A percentile compares a stretch with the other conserved stretches of the same genome.
Evolutionary conservation across 176 grass and related monocot genomes (phyloP).

Genomic region (Calamus simplicifolius): DNA sequence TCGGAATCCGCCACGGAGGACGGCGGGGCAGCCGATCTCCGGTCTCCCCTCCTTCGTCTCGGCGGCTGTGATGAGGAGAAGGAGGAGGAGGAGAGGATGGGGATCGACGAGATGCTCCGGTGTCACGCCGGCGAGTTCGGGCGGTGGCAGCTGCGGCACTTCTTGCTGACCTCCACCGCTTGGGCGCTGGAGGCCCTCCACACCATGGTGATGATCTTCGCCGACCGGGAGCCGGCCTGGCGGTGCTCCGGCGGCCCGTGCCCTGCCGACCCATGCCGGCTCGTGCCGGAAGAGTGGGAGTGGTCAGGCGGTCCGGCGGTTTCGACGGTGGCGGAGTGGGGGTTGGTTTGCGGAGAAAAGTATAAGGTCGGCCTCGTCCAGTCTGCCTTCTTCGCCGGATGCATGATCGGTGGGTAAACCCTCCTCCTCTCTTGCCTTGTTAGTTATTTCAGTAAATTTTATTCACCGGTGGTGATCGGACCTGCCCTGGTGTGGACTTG

Average conservation of each 20-base stretch:
- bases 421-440: not conserved
- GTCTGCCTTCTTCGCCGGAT: slow-evolving; percentile 72
- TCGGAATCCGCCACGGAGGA: not conserved
- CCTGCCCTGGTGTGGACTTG: no score
- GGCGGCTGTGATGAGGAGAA: not conserved
- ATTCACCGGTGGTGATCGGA: no score
- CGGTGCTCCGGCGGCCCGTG: not conserved
- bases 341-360: slow-evolving; percentile 53
- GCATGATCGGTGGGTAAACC: slow-evolving; percentile 61
- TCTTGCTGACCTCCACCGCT: slow-evolving; percentile 60
- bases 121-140: slow-evolving; percentile 71
- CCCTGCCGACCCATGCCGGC: slow-evolving; percentile 38
- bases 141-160: slow-evolving; percentile 92
- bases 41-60: not conserved
- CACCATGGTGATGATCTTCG: slow-evolving; percentile 96
- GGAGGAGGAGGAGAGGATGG: slow-evolving; percentile 19
- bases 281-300: slow-evolving; percentile 36
- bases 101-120: slow-evolving; percentile 68
- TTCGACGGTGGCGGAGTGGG: slow-evolving; percentile 80
- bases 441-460: no score
- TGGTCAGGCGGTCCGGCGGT: slow-evolving; percentile 33
- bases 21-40: not conserved
- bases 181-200: slow-evolving; percentile 90
- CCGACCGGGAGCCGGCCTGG: slow-evolving; percentile 57
- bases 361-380: slow-evolving; percentile 94